Base-by-base conservation (phyloP, 2,329 filamentous ascomycete species). In the Arachnopeziza araneosa region DNA sequence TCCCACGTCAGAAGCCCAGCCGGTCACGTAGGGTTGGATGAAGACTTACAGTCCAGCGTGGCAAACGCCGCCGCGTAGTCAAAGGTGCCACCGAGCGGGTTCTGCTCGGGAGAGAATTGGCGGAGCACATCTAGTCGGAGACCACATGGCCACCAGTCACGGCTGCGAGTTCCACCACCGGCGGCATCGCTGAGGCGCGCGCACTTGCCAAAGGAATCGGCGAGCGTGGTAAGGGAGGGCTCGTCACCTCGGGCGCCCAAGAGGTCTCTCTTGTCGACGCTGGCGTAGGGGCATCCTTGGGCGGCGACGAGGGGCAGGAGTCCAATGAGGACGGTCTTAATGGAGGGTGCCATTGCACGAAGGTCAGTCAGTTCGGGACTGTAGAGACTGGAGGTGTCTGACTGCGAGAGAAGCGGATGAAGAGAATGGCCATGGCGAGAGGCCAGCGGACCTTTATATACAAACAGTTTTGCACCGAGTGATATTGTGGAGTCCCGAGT, bases 51-150 rank as follows among this genome's bases (percentile, higher is more conserved):
- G 72, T 85, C 82, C 57, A 85, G 75, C 69, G 74, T 81, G 73
- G 83, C 82, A 75, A 85, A 85, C 36, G 81, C 82, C 22, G 77
- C 73, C 23, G 78, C 77, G 71, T 85, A 85, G 72, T 84, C 78
- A 70, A 85, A 84, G 67, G 79, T 77, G 61, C 76, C 74, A 67
- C 62, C 70, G 61, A 79, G 71, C 0, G 83, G 83, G 67, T 83
- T 82, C 63, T 79, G 79, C 55, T 76, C 72, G 50, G 75, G 67
- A 32, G 77, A 79, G 69, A 84, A 79, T 72, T 85, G 83, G 69
- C 83, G 82, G 55, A 85, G 79, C 67, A 85, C 81, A 73, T 80
- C 80, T 64, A 83, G 72, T 70, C 75, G 79, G 62, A 85, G 72
- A 66, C 78, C 75, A 59, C 82, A 77, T 51, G 83, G 82, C 82